Evolutionary conservation across 2,329 filamentous ascomycete genomes (phyloP).

Genomic region (Pseudogymnoascus sp.): DNA sequence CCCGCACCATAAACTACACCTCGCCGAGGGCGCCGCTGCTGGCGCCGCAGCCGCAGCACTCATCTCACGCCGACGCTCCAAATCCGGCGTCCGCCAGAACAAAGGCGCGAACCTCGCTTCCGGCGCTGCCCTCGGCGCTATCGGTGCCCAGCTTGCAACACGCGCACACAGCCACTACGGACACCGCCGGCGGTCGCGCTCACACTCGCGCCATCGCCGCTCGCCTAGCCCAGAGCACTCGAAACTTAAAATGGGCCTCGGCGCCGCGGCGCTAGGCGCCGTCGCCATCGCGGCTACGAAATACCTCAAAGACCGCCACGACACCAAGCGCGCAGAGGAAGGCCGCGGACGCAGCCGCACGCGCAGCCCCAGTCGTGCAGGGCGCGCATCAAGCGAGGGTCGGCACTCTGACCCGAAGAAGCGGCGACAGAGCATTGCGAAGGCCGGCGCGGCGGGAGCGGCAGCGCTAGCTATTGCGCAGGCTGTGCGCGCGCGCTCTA

Average conservation of each 20-base stretch:
- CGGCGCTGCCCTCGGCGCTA: constrained; percentile 53
- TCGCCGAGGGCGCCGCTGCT: constrained; percentile 57
- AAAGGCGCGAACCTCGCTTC: constrained; percentile 29
- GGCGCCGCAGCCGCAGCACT: constrained; percentile 55
- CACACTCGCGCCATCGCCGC: constrained; percentile 27
- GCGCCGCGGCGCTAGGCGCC: constrained; percentile 54
- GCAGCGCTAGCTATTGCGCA: constrained; percentile 48
- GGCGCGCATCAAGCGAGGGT: constrained; percentile 36
- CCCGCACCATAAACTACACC: constrained; percentile 48
- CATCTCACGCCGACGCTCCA: constrained; percentile 45
- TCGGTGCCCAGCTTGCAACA: constrained; percentile 53
- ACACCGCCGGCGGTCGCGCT: constrained; percentile 31
- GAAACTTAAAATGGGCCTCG: constrained; percentile 50
- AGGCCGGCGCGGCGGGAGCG: constrained; percentile 41
- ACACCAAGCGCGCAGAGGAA: constrained; percentile 48
- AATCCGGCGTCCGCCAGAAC: constrained; percentile 20
- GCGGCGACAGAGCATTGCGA: constrained; percentile 25
- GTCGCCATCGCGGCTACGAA: constrained; percentile 59
- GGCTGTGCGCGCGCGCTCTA: constrained; percentile 49
- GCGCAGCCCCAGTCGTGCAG: constrained; percentile 35
- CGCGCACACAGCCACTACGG: constrained; percentile 53
- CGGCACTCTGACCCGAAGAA: constrained; percentile 44
- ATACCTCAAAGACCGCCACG: constrained; percentile 52
- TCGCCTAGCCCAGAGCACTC: neutral
- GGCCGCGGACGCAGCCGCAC: constrained; percentile 44